Percentiles rank a stretch among this genome's conserved stretches.
Conservation (phyloP, 306 rosid genomes). For the Ormosia emarginata region DNA sequence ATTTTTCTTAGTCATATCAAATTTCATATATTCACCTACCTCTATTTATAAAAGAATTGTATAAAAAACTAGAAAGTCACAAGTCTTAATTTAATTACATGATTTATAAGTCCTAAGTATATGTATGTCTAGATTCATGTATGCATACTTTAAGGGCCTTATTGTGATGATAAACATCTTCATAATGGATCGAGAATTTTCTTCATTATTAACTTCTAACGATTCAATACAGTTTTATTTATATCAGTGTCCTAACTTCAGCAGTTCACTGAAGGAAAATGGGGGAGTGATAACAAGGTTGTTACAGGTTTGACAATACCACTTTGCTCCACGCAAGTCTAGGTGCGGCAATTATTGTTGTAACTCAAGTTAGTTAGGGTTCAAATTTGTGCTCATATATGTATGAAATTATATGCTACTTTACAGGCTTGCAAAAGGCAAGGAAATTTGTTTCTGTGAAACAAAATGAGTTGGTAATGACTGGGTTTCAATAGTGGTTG, state of each 20-base stretch:
- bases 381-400: not conserved
- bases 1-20: no score
- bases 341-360: conserved; percentile 2
- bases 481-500: not conserved
- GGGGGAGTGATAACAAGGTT: conserved; percentile 59
- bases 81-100: no score
- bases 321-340: conserved; percentile 9
- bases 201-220: no score
- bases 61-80: no score
- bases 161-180: no score
- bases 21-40: no score
- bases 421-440: not conserved
- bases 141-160: no score
- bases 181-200: no score
- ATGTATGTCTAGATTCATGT: no score
- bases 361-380: not conserved
- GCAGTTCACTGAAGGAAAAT: conserved; percentile 35
- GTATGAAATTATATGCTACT: not conserved
- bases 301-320: conserved; percentile 30
- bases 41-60: no score
- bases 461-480: not conserved
- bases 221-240: not conserved
- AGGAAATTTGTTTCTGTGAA: not conserved
- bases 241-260: not conserved
- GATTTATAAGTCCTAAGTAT: no score